phyloP scores from a whole-genome alignment of 305 asterid species.

The Fraxinus platypoda region DNA sequence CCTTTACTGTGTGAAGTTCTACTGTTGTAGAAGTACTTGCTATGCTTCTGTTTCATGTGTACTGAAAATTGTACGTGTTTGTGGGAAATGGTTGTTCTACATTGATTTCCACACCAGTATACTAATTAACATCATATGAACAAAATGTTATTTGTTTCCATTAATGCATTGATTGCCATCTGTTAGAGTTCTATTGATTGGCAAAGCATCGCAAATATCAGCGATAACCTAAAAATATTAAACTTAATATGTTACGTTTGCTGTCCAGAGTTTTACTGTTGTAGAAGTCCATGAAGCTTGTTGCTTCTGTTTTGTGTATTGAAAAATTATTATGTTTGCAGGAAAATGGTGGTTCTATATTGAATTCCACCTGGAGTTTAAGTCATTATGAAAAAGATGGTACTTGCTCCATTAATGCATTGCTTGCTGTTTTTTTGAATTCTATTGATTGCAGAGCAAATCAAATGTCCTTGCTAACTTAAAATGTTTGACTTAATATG shows the following conservation, averaged over 20 bases:
- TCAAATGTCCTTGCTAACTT: neutral
- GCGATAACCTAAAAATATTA: neutral
- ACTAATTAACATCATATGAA: neutral
- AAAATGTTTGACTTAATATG: neutral
- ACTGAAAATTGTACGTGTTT: neutral
- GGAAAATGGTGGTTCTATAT: neutral
- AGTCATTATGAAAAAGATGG: neutral
- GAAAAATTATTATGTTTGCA: neutral
- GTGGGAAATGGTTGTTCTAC: neutral
- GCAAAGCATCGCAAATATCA: neutral
- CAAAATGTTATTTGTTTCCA: neutral
- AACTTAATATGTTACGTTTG: neutral
- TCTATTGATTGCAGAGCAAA: constrained; percentile 8
- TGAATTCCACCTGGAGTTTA: neutral
- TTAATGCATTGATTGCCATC: neutral
- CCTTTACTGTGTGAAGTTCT: neutral
- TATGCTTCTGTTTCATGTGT: neutral
- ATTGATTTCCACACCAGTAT: neutral
- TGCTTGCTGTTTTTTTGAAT: neutral
- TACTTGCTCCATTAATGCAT: neutral
- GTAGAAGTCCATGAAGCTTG: neutral
- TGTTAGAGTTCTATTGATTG: constrained; percentile 15
- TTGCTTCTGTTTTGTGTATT: neutral
- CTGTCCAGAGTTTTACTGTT: neutral
- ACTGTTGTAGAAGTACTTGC: neutral